Conservation (phyloP, 1,284 basidiomycete genomes). For the Cryptococcus jaspeensis region DNA sequence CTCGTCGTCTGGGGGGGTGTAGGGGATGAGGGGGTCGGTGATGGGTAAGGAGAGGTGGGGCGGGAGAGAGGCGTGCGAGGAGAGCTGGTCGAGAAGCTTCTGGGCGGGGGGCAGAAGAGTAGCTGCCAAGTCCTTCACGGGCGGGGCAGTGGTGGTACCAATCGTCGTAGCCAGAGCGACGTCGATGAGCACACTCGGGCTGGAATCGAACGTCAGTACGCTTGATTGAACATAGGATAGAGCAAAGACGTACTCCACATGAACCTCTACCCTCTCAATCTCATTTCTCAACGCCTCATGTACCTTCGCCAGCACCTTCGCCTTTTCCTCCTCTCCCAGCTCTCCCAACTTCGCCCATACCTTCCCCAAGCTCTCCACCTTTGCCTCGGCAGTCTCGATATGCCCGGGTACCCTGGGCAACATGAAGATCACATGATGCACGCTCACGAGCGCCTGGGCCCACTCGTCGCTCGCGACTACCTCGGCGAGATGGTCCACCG, state of each 20-base stretch:
- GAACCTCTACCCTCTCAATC: conserved; percentile 16
- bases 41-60: conserved; percentile 63
- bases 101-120: conserved; percentile 27
- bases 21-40: conserved; percentile 56
- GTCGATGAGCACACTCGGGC: conserved; percentile 37
- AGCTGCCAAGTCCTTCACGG: conserved; percentile 16
- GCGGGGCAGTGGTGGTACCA: conserved; percentile 8
- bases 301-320: conserved; percentile 18
- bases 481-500: conserved; percentile 20
- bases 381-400: conserved; percentile 4
- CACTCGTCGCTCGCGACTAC: conserved; percentile 33
- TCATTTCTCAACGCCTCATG: conserved; percentile 25
- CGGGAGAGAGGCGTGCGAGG: conserved; percentile 49
- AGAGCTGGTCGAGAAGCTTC: conserved; percentile 17
- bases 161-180: conserved; percentile 36
- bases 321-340: conserved; percentile 16
- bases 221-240: neutral
- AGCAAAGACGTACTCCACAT: conserved; percentile 20
- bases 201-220: conserved; percentile 2
- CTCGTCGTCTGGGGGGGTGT: neutral
- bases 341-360: conserved; percentile 22
- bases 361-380: conserved; percentile 4
- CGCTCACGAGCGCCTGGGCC: conserved; percentile 31
- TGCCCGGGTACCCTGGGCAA: conserved; percentile 26
- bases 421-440: conserved; percentile 40